Conservation (phyloP, 371 early-diverging fungal genomes). For the Haplosporangium sp. region DNA sequence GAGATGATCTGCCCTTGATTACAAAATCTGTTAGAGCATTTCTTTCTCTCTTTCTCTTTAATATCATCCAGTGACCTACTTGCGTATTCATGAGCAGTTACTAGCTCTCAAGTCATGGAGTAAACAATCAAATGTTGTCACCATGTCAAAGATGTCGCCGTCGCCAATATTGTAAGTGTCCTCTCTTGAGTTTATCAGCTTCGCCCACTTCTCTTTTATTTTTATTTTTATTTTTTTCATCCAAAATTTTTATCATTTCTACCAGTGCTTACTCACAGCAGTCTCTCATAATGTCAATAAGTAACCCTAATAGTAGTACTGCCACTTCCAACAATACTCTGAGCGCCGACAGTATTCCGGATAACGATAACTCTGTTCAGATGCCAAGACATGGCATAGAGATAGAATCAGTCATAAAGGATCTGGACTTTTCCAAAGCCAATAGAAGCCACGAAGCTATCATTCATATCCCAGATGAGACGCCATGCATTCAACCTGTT, state of each 20-base stretch:
- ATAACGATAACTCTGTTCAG: neutral
- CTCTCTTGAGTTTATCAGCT: no score
- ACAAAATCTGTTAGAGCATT: neutral
- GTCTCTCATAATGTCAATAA: neutral
- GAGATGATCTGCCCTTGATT: neutral
- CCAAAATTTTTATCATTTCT: no score
- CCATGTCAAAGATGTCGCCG: no score
- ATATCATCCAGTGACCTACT: no score
- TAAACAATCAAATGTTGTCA: no score
- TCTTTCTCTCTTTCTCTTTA: neutral
- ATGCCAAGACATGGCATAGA: neutral
- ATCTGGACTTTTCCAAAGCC: conserved; percentile 2
- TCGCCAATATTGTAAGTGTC: no score
- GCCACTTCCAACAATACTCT: neutral
- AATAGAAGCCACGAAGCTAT: neutral
- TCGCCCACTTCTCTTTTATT: neutral
- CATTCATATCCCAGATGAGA: neutral
- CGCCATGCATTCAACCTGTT: neutral
- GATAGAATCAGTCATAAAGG: conserved; percentile 35
- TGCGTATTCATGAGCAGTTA: no score
- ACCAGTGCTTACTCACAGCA: neutral
- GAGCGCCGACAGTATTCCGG: neutral
- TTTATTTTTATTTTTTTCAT: neutral
- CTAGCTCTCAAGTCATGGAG: no score
- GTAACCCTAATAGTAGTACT: neutral